Base-by-base conservation (phyloP, 2,329 filamentous ascomycete genomes). In the Fusarium verticillioides region DNA sequence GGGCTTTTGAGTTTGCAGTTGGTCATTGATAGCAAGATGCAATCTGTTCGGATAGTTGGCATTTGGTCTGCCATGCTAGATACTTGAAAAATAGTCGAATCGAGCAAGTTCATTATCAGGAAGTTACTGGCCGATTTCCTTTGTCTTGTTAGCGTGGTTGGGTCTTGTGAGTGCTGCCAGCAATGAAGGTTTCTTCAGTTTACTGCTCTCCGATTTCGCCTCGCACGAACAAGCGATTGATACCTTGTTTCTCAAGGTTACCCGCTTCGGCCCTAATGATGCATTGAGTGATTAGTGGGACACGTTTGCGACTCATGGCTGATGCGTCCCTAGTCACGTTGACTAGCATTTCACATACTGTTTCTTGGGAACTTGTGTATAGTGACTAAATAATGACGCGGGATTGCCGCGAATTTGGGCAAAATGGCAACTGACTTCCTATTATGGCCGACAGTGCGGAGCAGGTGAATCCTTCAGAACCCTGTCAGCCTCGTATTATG, bases 241-340 rank as follows among this genome's bases (percentile, higher is more conserved):
- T 34, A 13, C 30, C 21, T 34, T 23, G 3, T 9, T 23, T 23
- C 4, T 19, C 47, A 34, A 50, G 7, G 4, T 9, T 32, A 9
- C 21, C 1, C n/a, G 28, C 21, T 18, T 4, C 15, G 11, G 1
- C 16, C 10, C 8, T 2, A 18, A 5, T 32, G 1, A 18, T 23
- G 0, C 15, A 2, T 19, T 19, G 2, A 9, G 16, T 23, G 8
- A 19, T 13, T 10, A 9, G 3, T 34, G 21, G 21, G 15, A 16
- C 4, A 3, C 9, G 15, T 9, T 49, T 50, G 28, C 28, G 47
- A 9, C 21, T 13, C 21, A 13, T 9, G 28, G 11, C 15, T 4
- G 13, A 34, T 23, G 2, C 5, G 19, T 3, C 2, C 2, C 16
- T 6, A 34, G 16, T 50, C 9, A 50, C 23, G 30, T 2, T 23